These are phyloP conservation scores for Corynascus novoguineensis DNA, from an alignment of 495 filamentous ascomycete species.

Conservation along the genomic window DNA sequence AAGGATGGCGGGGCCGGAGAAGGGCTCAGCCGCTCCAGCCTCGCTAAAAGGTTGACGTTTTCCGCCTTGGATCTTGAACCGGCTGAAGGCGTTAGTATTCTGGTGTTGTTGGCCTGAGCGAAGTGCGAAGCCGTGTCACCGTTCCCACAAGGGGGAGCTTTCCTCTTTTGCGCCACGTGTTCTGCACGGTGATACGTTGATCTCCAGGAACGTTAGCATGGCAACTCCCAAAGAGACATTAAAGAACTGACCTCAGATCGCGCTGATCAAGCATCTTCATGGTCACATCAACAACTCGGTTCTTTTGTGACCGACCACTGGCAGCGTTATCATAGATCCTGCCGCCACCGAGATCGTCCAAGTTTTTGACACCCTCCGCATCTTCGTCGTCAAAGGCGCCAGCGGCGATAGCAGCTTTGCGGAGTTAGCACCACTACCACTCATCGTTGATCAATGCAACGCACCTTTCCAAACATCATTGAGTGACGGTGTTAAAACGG, in stretches of 20 bases:
- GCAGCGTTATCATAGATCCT: slow-evolving; percentile 16
- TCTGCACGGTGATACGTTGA: neutral
- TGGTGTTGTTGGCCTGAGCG: neutral
- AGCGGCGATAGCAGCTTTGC: slow-evolving; percentile 15
- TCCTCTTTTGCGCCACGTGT: neutral
- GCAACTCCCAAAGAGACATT: neutral
- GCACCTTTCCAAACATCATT: neutral
- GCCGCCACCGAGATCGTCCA: slow-evolving; percentile 27
- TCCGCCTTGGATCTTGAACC: neutral
- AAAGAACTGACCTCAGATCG: neutral
- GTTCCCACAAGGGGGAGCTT: neutral
- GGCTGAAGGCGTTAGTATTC: neutral
- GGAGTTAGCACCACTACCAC: neutral
- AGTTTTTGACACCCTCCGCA: slow-evolving; percentile 20
- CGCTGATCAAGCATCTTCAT: slow-evolving; percentile 6
- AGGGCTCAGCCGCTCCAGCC: neutral
- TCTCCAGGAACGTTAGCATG: neutral
- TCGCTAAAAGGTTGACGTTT: neutral
- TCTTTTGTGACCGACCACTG: neutral
- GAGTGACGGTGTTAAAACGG: too few relatives aligned
- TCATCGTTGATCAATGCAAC: neutral
- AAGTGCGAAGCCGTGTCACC: neutral
- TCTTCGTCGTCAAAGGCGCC: slow-evolving; percentile 27
- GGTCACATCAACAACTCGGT: neutral
- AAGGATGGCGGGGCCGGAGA: neutral